A percentile compares a stretch with the other conserved stretches of the same genome.
Evolutionary conservation across 257 asterid genomes (phyloP).

Genomic region (Scutellaria baicalensis): DNA sequence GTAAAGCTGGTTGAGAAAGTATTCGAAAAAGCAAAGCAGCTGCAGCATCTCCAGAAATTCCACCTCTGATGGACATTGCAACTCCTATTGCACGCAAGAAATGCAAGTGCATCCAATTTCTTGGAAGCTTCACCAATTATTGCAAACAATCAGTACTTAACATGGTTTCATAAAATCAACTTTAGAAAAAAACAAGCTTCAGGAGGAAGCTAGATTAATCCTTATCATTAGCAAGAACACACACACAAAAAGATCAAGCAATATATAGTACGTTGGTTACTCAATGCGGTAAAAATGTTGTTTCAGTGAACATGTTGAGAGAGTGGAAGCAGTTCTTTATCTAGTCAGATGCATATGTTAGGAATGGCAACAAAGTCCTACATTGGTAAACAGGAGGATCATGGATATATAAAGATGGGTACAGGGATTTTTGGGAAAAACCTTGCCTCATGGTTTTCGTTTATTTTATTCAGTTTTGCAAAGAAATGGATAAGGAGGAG

Average conservation of each 20-base stretch:
- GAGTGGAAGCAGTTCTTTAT: neutral
- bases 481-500: neutral
- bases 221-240: neutral
- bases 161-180: conserved; percentile 1
- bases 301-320: neutral
- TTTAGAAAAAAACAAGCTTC: neutral
- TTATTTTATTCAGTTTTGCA: neutral
- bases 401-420: neutral
- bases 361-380: neutral
- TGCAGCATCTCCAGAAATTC: conserved; percentile 82
- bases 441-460: neutral
- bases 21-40: conserved; percentile 89
- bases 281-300: neutral
- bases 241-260: neutral
- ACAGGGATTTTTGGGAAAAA: neutral
- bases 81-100: conserved; percentile 77
- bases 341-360: neutral
- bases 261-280: neutral
- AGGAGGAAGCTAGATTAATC: neutral
- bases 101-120: conserved; percentile 92
- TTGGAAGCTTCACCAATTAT: conserved; percentile 62
- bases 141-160: conserved; percentile 24
- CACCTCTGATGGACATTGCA: conserved; percentile 85
- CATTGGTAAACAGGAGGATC: neutral
- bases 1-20: conserved; percentile 83